Conservation (phyloP, 495 filamentous ascomycete genomes). For the Penicillium bialowiezense region DNA sequence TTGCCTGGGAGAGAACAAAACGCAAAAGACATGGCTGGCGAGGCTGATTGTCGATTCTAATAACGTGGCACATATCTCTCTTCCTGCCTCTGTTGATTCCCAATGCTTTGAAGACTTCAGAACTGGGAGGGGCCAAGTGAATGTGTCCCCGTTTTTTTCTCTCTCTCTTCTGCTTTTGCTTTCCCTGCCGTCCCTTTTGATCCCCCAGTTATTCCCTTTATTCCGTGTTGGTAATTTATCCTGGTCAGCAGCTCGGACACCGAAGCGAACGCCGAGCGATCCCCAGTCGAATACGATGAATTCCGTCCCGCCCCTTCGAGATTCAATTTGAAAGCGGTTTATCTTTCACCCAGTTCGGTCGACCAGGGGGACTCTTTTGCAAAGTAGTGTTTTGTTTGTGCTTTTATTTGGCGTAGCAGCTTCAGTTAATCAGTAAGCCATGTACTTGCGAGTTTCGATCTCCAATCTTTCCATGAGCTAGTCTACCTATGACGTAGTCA, state of each 20-base stretch:
- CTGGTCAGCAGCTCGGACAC: slow-evolving; percentile 43
- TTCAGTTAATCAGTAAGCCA: too few species aligned
- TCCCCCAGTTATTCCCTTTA: slow-evolving; percentile 6
- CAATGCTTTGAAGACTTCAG: neutral
- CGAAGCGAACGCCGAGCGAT: slow-evolving; percentile 45
- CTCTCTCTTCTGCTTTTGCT: neutral
- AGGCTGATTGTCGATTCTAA: neutral
- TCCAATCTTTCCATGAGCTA: too few species aligned
- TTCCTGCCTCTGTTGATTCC: slow-evolving; percentile 10
- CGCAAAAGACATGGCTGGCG: too few species aligned
- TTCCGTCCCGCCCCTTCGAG: slow-evolving; percentile 36
- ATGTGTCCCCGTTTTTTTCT: neutral
- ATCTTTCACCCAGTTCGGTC: slow-evolving; percentile 28
- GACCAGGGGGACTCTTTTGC: slow-evolving; percentile 11
- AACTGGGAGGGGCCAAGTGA: neutral
- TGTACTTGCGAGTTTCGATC: neutral
- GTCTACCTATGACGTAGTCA: neutral
- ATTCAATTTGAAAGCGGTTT: slow-evolving; percentile 35
- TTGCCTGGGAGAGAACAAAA: neutral
- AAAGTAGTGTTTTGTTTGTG: slow-evolving; percentile 14
- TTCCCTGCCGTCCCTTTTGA: neutral
- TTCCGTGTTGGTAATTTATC: slow-evolving; percentile 30
- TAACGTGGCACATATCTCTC: neutral
- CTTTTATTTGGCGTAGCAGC: neutral
- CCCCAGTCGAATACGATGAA: slow-evolving; percentile 35